Conservation (phyloP, 345 rosid species). For the Salix udensis region DNA sequence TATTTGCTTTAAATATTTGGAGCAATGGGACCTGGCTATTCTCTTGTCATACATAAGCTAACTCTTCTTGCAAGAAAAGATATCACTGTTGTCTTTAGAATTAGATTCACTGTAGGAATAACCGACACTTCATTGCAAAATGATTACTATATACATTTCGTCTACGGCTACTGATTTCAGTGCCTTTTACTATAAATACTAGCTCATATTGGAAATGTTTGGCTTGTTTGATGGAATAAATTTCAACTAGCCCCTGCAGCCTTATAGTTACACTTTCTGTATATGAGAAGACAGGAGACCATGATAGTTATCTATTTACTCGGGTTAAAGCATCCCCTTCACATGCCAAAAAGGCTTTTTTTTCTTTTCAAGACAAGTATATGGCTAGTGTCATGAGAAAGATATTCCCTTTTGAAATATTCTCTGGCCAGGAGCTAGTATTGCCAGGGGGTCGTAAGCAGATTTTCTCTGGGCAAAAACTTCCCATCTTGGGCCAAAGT, state of each 20-base stretch:
- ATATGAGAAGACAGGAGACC: constrained; percentile 17
- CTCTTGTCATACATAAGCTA: background rate
- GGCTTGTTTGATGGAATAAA: constrained; percentile 9
- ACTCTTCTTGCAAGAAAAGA: background rate
- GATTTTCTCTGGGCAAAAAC: constrained; percentile 63
- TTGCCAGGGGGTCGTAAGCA: constrained; percentile 73
- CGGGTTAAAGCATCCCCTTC: constrained; percentile 20
- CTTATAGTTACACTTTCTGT: constrained; percentile 25
- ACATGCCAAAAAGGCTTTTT: constrained; percentile 11
- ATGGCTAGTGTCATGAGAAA: constrained; percentile 38
- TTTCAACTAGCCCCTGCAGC: constrained; percentile 19
- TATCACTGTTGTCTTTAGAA: background rate
- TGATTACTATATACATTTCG: constrained; percentile 15
- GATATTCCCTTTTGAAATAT: constrained; percentile 62
- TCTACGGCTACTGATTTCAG: constrained; percentile 16
- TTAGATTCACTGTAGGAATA: constrained; percentile 7
- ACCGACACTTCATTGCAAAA: constrained; percentile 4
- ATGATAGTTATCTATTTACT: constrained; percentile 25
- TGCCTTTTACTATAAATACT: constrained; percentile 22
- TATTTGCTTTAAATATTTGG: background rate
- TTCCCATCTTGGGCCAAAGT: constrained; percentile 78
- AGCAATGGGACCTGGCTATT: background rate
- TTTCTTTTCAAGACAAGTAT: background rate
- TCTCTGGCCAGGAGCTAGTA: constrained; percentile 90
- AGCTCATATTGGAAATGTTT: constrained; percentile 17